Evolutionary conservation across 352 stramenopile genomes (phyloP).

Genomic region (Pythium periplocum): DNA sequence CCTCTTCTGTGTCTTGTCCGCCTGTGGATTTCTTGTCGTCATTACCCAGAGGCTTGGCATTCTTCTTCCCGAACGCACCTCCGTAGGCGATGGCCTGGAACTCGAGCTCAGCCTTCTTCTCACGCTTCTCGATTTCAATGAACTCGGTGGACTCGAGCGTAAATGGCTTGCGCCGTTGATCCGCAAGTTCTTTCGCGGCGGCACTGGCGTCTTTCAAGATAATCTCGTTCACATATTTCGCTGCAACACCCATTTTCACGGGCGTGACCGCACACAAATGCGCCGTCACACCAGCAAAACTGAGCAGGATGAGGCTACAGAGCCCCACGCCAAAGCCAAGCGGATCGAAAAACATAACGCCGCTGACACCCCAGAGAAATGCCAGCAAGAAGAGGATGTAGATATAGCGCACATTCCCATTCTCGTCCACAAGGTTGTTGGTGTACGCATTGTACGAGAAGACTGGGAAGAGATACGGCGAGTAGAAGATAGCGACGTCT

Average conservation of each 20-base stretch:
- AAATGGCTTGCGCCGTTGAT: constrained; percentile 61
- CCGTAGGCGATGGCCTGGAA: constrained; percentile 81
- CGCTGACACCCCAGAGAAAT: constrained; percentile 82
- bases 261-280: constrained; percentile 81
- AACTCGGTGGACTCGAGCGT: constrained; percentile 78
- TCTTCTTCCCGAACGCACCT: constrained; percentile 44
- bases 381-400: constrained; percentile 67
- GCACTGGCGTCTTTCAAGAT: constrained; percentile 83
- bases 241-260: constrained; percentile 81
- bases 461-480: constrained; percentile 86
- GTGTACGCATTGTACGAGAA: constrained; percentile 89
- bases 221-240: constrained; percentile 87
- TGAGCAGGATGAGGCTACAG: constrained; percentile 78
- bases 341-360: constrained; percentile 89
- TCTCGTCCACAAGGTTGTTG: constrained; percentile 90
- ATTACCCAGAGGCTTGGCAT: constrained; percentile 14
- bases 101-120: constrained; percentile 77
- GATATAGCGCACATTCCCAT: constrained; percentile 48
- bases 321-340: constrained; percentile 85
- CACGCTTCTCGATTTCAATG: constrained; percentile 55
- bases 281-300: constrained; percentile 67
- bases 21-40: constrained; percentile 10
- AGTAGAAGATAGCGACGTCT: constrained; percentile 73
- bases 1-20: constrained; percentile 3
- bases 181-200: constrained; percentile 58